Percentiles rank a stretch among this genome's conserved stretches.
Evolutionary conservation across 371 early-diverging fungal genomes (phyloP).

Genomic region (Zopfochytrium polystomum): DNA sequence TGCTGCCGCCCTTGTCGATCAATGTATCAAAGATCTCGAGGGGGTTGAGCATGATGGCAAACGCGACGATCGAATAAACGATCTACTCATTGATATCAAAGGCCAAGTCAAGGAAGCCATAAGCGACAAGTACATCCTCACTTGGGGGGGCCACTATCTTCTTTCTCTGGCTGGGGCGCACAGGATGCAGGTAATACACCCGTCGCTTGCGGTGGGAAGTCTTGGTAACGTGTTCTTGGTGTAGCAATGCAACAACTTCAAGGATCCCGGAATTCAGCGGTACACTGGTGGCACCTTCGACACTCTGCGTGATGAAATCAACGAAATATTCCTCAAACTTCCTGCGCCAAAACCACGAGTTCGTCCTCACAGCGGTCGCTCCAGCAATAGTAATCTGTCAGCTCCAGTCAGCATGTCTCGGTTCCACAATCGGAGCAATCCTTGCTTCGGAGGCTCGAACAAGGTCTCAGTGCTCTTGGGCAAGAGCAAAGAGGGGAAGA

Average conservation of each 20-base stretch:
- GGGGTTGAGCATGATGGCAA: background rate
- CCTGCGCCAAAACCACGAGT: constrained; percentile 31
- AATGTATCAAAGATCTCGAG: constrained; percentile 1
- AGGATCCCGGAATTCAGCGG: constrained; percentile 40
- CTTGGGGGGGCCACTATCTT: constrained; percentile 40
- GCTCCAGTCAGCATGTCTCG: constrained; percentile 9
- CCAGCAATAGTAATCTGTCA: background rate
- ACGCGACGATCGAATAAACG: constrained; percentile 10
- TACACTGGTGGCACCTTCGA: constrained; percentile 26
- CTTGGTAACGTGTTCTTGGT: background rate
- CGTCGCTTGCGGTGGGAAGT: background rate
- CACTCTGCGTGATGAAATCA: constrained; percentile 14
- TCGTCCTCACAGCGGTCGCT: background rate
- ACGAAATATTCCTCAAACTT: constrained; percentile 29
- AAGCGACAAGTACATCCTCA: constrained; percentile 14
- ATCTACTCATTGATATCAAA: constrained; percentile 22
- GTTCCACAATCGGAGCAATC: background rate
- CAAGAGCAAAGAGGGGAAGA: too few relatives aligned
- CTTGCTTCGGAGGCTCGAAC: constrained; percentile 3
- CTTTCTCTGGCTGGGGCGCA: constrained; percentile 31
- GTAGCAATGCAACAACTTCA: constrained; percentile 39
- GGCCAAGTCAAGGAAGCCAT: constrained; percentile 36
- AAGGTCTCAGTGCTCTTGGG: constrained; percentile 12
- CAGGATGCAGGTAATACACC: constrained; percentile 16
- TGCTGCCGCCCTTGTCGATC: background rate